phyloP scores from a whole-genome alignment of 768 basidiomycete species.

The Leccinum imitatum region DNA sequence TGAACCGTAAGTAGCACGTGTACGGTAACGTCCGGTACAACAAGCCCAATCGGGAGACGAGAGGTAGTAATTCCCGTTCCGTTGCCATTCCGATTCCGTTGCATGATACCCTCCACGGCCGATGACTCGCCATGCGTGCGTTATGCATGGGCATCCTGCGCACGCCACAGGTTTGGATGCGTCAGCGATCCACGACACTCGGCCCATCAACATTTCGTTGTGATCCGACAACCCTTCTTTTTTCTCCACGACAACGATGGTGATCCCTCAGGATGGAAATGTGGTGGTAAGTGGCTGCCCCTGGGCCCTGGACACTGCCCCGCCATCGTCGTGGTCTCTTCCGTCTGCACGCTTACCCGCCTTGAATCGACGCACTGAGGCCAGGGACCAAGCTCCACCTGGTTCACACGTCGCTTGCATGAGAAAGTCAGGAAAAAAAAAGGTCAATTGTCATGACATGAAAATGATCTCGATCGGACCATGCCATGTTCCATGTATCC shows the following conservation, averaged over 20 bases:
- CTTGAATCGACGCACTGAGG: background rate
- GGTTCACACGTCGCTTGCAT: background rate
- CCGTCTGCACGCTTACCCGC: background rate
- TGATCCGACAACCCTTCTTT: background rate
- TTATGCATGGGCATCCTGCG: background rate
- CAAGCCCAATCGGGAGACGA: background rate
- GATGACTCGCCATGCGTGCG: background rate
- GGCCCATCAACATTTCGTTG: background rate
- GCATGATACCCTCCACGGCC: background rate
- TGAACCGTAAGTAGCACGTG: background rate
- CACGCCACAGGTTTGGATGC: background rate
- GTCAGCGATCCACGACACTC: background rate
- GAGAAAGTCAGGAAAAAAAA: background rate
- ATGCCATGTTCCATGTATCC: background rate
- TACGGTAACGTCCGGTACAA: background rate
- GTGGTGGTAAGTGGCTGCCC: background rate
- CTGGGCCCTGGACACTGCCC: background rate
- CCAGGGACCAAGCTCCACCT: background rate
- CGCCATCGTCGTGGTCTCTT: background rate
- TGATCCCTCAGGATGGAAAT: background rate
- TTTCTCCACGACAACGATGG: background rate
- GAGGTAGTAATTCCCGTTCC: background rate
- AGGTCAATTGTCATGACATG: background rate
- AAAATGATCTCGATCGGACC: background rate
- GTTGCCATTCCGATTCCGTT: background rate